Evolutionary conservation across 1,284 basidiomycete species (phyloP), one percentile per base, ranked within the genome.

Genomic region (Tilletia indica): DNA sequence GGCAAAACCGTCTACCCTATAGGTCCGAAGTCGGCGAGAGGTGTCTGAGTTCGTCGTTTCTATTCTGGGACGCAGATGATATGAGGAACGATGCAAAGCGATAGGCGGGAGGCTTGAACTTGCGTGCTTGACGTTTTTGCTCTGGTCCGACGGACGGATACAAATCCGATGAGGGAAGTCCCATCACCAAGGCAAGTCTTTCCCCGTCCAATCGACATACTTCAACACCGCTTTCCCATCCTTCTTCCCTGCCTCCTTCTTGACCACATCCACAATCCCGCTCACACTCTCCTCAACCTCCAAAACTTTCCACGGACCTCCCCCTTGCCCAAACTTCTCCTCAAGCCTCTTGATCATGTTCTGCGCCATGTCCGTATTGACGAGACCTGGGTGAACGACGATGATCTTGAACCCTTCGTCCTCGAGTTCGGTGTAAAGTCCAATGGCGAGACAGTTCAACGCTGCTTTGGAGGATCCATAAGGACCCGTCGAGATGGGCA

Each of bases 341-440:
- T 14, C 19, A 9, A 64, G 12, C 34, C 61, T 25, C 16, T 39
- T 16, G 8, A 49, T 49, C 39, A 70, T 72, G 39, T 39, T 58
- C 12, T 42, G 47, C n/a, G 64, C 64, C 68, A 69, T 69, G 66
- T 71, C 69, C 16, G 72, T 71, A 19, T 42, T 64, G 16, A 73
- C 70, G 58, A 64, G 49, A 16, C 72, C 72, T 14, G 72, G 72
- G 42, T 70, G 66, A 31, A 73, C 19, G 31, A 51, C 67, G 14
- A 71, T 14, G 39, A 71, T 36, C 19, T 56, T 73, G 64, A 73
- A 73, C 31, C 72, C 72, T 38, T 73, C 70, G 21, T 48, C 38
- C n/a, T 67, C n/a, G 38, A 73, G 58, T 36, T 73, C 70, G 68
- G 68, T 68, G 36, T 68, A 47, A 1, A 58, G 47, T 42, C 68